These are phyloP conservation scores for Hortaea werneckii DNA, from an alignment of 2,329 filamentous ascomycete genomes.

Conservation along the genomic window DNA sequence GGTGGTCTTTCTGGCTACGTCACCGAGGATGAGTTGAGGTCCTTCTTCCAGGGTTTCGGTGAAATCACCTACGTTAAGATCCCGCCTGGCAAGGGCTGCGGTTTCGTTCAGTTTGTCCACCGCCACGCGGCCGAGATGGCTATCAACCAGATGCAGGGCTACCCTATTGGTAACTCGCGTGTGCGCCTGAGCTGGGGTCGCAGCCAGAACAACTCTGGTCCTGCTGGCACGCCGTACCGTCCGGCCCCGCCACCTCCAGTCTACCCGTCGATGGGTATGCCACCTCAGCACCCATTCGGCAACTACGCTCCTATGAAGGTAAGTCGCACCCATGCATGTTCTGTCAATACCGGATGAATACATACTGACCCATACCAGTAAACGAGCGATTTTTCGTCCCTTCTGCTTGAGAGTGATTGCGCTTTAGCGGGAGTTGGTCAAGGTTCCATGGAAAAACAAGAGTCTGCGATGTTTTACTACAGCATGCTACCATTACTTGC, in stretches of 20 bases:
- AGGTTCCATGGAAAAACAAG: conserved; percentile 5
- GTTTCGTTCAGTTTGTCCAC: conserved; percentile 98
- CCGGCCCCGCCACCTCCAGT: conserved; percentile 76
- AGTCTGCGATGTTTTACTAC: not conserved
- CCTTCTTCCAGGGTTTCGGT: conserved; percentile 98
- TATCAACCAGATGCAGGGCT: conserved; percentile 99
- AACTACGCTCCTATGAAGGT: conserved; percentile 61
- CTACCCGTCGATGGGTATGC: conserved; percentile 55
- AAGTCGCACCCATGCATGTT: conserved; percentile 8
- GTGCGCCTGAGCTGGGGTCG: conserved; percentile 96
- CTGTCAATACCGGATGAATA: not conserved
- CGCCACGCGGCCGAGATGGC: conserved; percentile 98
- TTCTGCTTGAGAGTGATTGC: conserved; percentile 31
- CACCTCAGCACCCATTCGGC: conserved; percentile 52
- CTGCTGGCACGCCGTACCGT: conserved; percentile 90
- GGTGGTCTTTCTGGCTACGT: conserved; percentile 95
- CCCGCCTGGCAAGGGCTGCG: conserved; percentile 95
- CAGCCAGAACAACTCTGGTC: conserved; percentile 97
- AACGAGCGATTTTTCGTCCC: conserved; percentile 27
- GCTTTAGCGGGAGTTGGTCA: conserved; percentile 32
- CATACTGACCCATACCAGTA: conserved; percentile 7
- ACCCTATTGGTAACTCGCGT: conserved; percentile 96
- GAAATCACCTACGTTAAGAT: conserved; percentile 99
- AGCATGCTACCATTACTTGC: not conserved
- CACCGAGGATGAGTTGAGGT: conserved; percentile 97